Evolutionary conservation across 176 grass and related monocot species (phyloP).

Genomic region (Leersia perrieri): DNA sequence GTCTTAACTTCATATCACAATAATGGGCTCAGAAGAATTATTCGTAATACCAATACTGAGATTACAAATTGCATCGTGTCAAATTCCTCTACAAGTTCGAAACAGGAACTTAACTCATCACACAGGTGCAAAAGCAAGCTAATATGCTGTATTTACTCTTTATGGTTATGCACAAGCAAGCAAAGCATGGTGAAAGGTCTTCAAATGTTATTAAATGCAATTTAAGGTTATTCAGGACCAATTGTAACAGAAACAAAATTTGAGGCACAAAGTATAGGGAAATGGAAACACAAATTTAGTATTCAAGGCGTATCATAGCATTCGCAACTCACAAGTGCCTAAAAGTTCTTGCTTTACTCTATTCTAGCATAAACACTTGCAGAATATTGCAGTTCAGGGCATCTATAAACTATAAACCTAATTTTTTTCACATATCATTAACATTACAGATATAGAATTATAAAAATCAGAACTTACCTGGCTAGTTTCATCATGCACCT

Average conservation of each 20-base stretch:
- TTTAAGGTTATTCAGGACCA: neutral
- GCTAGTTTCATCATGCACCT: constrained; percentile 99
- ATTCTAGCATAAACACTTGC: neutral
- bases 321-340: neutral
- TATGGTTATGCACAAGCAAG: neutral
- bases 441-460: constrained; percentile 43
- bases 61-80: neutral
- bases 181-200: neutral
- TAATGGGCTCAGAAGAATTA: neutral
- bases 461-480: constrained; percentile 87
- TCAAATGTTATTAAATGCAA: neutral
- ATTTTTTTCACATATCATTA: neutral
- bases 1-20: neutral
- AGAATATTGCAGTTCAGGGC: neutral
- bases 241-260: neutral
- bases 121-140: neutral
- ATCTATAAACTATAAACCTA: neutral
- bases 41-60: neutral
- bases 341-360: neutral
- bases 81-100: neutral
- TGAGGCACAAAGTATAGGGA: neutral
- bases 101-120: neutral
- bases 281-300: neutral
- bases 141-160: neutral
- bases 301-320: neutral